phyloP scores from a whole-genome alignment of 148 eudicot species.

The Diospyros lotus region DNA sequence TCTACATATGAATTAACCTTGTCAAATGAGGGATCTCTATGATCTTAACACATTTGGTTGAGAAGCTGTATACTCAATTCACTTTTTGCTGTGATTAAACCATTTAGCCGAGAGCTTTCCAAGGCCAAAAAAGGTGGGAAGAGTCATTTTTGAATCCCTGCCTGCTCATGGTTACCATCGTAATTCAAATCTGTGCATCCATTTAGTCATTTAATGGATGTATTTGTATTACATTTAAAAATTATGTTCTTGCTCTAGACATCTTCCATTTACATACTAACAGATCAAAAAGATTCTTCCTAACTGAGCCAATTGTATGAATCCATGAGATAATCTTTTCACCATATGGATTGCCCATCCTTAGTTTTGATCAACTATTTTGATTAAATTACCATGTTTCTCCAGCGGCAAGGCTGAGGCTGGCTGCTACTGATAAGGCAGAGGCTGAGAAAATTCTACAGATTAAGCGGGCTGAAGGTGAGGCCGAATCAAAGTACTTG shows the following conservation, averaged over 20 bases:
- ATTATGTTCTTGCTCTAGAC: no score
- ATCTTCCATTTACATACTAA: no score
- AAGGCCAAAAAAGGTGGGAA: neutral
- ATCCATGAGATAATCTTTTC: no score
- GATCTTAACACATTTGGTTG: neutral
- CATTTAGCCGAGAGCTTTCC: neutral
- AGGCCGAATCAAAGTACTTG: constrained; percentile 11
- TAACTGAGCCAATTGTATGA: no score
- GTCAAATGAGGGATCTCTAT: neutral
- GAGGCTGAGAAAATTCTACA: constrained; percentile 17
- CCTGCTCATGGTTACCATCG: neutral
- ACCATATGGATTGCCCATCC: no score
- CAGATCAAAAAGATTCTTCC: no score
- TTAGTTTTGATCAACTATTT: no score
- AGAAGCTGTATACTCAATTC: neutral
- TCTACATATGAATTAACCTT: neutral
- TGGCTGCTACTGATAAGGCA: constrained; percentile 15
- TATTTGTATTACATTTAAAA: no score
- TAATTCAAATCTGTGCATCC: neutral
- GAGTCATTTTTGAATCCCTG: neutral
- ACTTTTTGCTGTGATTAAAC: neutral
- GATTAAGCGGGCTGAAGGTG: constrained; percentile 14
- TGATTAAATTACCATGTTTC: neutral
- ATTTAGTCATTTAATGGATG: no score
- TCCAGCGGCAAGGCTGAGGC: constrained; percentile 15